Conservation (phyloP, 352 stramenopile genomes). For the Pythium dissotocum region DNA sequence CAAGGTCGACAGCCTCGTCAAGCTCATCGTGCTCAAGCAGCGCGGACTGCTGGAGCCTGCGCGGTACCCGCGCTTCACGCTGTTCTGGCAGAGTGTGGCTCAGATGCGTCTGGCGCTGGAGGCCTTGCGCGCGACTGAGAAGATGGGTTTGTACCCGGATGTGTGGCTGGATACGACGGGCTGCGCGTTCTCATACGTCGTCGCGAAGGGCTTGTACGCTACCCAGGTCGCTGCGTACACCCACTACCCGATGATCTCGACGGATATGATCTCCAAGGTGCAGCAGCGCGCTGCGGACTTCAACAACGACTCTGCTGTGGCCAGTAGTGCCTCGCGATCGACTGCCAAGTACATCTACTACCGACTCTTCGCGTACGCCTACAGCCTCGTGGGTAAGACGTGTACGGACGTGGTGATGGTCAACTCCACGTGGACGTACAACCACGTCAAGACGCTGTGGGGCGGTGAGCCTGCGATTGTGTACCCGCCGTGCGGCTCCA, state of each 20-base stretch:
- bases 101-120: slow-evolving; percentile 91
- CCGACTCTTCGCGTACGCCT: slow-evolving; percentile 91
- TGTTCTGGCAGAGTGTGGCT: slow-evolving; percentile 95
- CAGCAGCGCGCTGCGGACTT: slow-evolving; percentile 89
- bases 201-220: slow-evolving; percentile 85
- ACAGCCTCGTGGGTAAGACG: slow-evolving; percentile 87
- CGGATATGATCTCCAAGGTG: slow-evolving; percentile 97
- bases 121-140: slow-evolving; percentile 67
- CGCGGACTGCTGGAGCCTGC: slow-evolving; percentile 73
- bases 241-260: slow-evolving; percentile 99
- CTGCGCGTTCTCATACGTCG: slow-evolving; percentile 96
- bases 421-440: slow-evolving; percentile 98
- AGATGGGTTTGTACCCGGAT: slow-evolving; percentile 61
- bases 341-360: slow-evolving; percentile 96
- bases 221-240: slow-evolving; percentile 95
- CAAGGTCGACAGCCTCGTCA: slow-evolving; percentile 51
- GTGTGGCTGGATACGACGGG: slow-evolving; percentile 98
- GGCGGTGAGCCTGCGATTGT: slow-evolving; percentile 73
- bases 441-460: slow-evolving; percentile 96
- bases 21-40: slow-evolving; percentile 74
- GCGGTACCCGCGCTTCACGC: slow-evolving; percentile 90
- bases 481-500: slow-evolving; percentile 95
- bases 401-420: slow-evolving; percentile 93
- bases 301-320: slow-evolving; percentile 92
- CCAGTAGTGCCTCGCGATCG: slow-evolving; percentile 77